Base-by-base conservation (phyloP, 352 stramenopile genomes). In the Globisporangium heterothallicum region DNA sequence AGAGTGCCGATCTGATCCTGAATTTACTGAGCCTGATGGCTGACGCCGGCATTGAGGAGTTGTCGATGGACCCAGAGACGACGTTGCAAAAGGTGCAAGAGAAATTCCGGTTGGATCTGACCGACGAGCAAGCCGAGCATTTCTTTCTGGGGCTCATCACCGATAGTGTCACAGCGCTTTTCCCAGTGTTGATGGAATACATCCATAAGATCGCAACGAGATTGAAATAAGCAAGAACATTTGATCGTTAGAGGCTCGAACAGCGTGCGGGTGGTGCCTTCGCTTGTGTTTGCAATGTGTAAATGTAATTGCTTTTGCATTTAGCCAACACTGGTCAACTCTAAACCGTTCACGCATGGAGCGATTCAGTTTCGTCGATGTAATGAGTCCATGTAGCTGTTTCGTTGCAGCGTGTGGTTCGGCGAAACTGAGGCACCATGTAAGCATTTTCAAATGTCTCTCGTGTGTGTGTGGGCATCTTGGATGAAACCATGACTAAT, bases 21-120 rank as follows among this genome's bases (percentile, higher is more conserved):
- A 99, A 99, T 60, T 69, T 99, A 53, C 79, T 99, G 12, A 95
- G 94, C 61, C 72, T 99, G 19, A 99, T 99, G 97, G 94, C 94
- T 16, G 97, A 99, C 70, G 97, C 96, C 19, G 96, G 95, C 32
- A 99, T 99, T 60, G 91, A 99, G 61, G 78, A 93, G 49, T 45
- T 96, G 14, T 90, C 87, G 44, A 87, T 68, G 30, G 86, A 96
- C 35, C 86, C 85, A 2, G 81, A 78, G 42, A 94, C 85, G 9
- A 87, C 81, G 27, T 54, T 95, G 24, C 72, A 91, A 40, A 92
- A 94, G 44, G 83, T 98, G 26, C 92, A 98, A 68, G 95, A 98
- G 51, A 92, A 97, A 32, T 99, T 99, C 65, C 86, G 94, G 18
- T 74, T 99, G 38, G 95, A 99, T 61, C 72, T 99, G 30, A 97